Base-by-base conservation (phyloP, 208 protist species). In the Trypanosoma avium region DNA sequence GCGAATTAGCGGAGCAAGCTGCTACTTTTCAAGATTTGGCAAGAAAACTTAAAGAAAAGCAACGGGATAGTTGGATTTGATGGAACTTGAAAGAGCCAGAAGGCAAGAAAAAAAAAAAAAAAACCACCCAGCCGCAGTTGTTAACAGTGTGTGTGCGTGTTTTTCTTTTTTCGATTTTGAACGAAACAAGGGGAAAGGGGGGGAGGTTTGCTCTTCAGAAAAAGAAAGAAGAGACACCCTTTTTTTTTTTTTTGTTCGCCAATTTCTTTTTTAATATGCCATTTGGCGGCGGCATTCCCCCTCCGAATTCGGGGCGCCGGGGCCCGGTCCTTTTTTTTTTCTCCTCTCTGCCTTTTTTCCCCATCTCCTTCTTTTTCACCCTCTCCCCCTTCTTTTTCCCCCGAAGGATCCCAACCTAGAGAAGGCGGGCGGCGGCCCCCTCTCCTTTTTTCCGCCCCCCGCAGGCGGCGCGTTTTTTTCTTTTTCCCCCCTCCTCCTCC, bases 21-120 rank as follows among this genome's bases (percentile, higher is more conserved):
- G 49, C 85, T 21, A 91, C 71, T 8, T 94, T 94, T 75, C 70
- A 92, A 50, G 70, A 86, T 8, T 61, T 94, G 21, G 79, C 84
- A 0, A 67, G 77, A 7, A 75, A 86, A 62, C 62, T 94, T 0
- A 94, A 88, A 54, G 84, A 94, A 42, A 91, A 88, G 60, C 77
- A 90, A 67, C 66, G 78, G 45, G 86, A 77, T 61, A 83, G 82
- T 43, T 94, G 88, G 88, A 26, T 92, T 36, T 94, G 73, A 70
- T 52, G 27, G 10, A 6, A n/a, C 2, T 30, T 21, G 27, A 4
- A 15, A 35, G 30, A 7, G 27, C 9, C 27, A 30, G 3, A 12
- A 57, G 9, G 13, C 52, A 32, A 7, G 40, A 12, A 26, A 30
- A 48, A 49, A 32, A 61, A 61, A 45, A 17, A 48, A 48, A 32